phyloP scores from a whole-genome alignment of 1,139 yeast species.

The Yamadazyma aaseri region DNA sequence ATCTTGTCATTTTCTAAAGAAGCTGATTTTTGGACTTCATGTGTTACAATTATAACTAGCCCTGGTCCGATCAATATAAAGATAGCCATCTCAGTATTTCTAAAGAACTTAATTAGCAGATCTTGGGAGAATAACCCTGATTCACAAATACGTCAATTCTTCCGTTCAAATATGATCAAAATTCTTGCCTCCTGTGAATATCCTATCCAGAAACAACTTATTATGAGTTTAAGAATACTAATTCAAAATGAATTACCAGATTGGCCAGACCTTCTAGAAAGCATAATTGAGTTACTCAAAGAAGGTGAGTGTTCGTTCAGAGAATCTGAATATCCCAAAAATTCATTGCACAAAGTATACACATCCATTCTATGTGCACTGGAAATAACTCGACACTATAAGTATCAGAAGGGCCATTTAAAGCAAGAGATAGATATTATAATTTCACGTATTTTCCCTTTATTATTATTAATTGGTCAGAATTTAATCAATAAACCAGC shows the following conservation, averaged over 20 bases:
- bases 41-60: constrained; percentile 61
- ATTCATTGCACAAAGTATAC: constrained; percentile 50
- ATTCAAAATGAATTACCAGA: constrained; percentile 69
- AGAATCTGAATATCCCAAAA: no score
- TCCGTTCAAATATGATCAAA: constrained; percentile 59
- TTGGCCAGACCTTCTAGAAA: constrained; percentile 69
- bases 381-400: constrained; percentile 70
- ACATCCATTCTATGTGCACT: constrained; percentile 76
- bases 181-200: constrained; percentile 44
- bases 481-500: constrained; percentile 42
- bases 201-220: constrained; percentile 56
- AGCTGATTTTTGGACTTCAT: constrained; percentile 81
- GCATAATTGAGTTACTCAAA: constrained; percentile 57
- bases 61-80: constrained; percentile 40
- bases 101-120: constrained; percentile 71
- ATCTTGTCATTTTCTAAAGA: constrained; percentile 54
- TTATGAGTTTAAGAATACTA: constrained; percentile 67
- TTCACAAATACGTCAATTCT: constrained; percentile 67
- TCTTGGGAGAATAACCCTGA: constrained; percentile 64
- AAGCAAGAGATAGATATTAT: constrained; percentile 61
- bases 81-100: constrained; percentile 81
- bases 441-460: constrained; percentile 65
- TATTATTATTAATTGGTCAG: constrained; percentile 64
- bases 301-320: constrained; percentile 29
- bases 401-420: constrained; percentile 70